These are phyloP conservation scores for Reutealis trisperma DNA, from an alignment of 345 rosid genomes.

Conservation along the genomic window DNA sequence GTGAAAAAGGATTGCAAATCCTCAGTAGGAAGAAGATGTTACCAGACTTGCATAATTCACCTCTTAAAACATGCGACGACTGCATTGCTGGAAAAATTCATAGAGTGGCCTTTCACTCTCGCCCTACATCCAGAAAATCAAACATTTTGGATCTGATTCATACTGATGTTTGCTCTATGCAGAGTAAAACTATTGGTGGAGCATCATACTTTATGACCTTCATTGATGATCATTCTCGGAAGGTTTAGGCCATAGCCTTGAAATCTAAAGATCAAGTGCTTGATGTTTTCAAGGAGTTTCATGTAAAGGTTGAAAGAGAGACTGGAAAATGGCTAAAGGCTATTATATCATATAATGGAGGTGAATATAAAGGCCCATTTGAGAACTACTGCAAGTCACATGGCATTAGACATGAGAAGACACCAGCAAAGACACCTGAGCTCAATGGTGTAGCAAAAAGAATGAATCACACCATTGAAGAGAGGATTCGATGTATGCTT, in stretches of 20 bases:
- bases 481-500: not conserved
- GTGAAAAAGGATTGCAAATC: too few species aligned
- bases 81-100: too few species aligned
- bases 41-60: too few species aligned
- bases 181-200: not conserved
- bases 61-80: too few species aligned
- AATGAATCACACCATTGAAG: not conserved
- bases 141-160: too few species aligned
- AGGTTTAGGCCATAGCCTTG: not conserved
- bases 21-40: too few species aligned
- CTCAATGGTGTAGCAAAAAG: not conserved
- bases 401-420: not conserved
- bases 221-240: slow-evolving; percentile 5
- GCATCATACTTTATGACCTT: not conserved
- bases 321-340: not conserved
- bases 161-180: not conserved
- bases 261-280: too few species aligned
- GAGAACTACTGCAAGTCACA: not conserved
- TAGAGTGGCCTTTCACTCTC: too few species aligned
- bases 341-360: not conserved
- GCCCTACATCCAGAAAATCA: too few species aligned
- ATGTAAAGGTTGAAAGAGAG: not conserved
- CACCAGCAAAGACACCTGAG: not conserved
- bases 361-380: not conserved
- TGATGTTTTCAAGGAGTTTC: slow-evolving; percentile 1